These are phyloP conservation scores for Podospora pseudoanserina DNA, from an alignment of 495 filamentous ascomycete genomes.

Conservation along the genomic window DNA sequence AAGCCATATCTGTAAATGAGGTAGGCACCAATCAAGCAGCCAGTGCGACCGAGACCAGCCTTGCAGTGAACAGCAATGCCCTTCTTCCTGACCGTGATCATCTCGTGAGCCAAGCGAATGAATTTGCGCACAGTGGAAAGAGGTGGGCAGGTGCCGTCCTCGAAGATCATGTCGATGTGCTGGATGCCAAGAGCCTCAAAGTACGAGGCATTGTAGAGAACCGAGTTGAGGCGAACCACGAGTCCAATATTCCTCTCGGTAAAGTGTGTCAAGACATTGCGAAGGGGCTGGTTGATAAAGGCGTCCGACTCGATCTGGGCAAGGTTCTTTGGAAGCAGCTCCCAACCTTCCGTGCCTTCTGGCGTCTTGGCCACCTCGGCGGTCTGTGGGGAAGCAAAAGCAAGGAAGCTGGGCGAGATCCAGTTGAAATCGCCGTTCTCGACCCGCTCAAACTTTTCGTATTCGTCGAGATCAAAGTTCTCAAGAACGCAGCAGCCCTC, in stretches of 20 bases:
- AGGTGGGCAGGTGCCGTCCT: slow-evolving; percentile 93
- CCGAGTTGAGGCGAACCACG: slow-evolving; percentile 91
- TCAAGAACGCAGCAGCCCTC: slow-evolving; percentile 81
- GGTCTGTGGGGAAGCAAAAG: slow-evolving; percentile 92
- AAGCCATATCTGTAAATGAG: slow-evolving; percentile 98
- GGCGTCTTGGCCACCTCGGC: slow-evolving; percentile 67
- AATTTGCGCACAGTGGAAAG: slow-evolving; percentile 83
- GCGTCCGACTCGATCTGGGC: slow-evolving; percentile 60
- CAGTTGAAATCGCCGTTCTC: slow-evolving; percentile 99
- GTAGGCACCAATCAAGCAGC: slow-evolving; percentile 92
- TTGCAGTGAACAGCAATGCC: slow-evolving; percentile 98
- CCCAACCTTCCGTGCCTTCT: slow-evolving; percentile 65
- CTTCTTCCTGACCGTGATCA: slow-evolving; percentile 80
- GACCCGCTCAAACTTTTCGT: slow-evolving; percentile 91
- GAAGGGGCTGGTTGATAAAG: slow-evolving; percentile 75
- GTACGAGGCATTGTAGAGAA: slow-evolving; percentile 90
- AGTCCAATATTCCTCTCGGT: slow-evolving; percentile 79
- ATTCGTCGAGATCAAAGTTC: slow-evolving; percentile 92
- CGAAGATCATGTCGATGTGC: slow-evolving; percentile 98
- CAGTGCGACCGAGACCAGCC: slow-evolving; percentile 92
- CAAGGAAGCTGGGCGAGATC: slow-evolving; percentile 91
- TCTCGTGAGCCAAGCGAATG: slow-evolving; percentile 90
- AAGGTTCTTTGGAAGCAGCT: slow-evolving; percentile 64
- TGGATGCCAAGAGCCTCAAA: slow-evolving; percentile 93
- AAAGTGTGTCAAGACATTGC: slow-evolving; percentile 92